Evolutionary conservation across 2,329 filamentous ascomycete species (phyloP), one percentile per base, ranked within the genome.

Genomic region (Colletotrichum eleusines): DNA sequence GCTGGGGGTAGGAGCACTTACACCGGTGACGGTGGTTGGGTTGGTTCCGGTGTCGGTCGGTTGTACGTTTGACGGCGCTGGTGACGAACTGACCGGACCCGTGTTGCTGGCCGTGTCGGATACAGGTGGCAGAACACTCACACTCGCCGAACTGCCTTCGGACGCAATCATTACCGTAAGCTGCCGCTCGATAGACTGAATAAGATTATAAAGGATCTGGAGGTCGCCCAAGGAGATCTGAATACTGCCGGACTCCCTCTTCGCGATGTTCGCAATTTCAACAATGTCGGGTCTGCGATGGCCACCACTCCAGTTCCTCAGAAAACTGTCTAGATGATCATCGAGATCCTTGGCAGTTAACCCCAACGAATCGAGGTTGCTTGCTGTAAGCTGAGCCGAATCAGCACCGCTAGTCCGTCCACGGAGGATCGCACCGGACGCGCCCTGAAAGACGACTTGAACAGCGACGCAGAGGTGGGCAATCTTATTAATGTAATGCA

Each of bases 381-480:
- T 44, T 57, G 66, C 38, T 33, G 61, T 12, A 40, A 68, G 51
- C 26, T 71, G 65, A 16, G 9, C 26, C 16, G 58, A n/a, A 23
- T 71, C 69, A 20, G 50, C 26, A 40, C 57, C 60, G 53, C 58
- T 55, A 28, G 59, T 48, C 7, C 66, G 66, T 60, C 69, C 61
- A n/a, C 70, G 72, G 14, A 73, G 67, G 54, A 73, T 69, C 18
- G 72, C 72, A 33, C 66, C 67, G 28, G 64, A 66, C 53, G 67
- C 69, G 71, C 60, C 67, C 48, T 66, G 67, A 8, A 73, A 67
- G 64, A 54, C 67, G 53, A 66, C 61, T 33, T 69, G 65, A 31
- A 74, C 48, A 6, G 62, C 38, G 66, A 71, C 59, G 42, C 46
- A 59, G 35, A 46, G 46, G 40, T 62, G 59, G 35, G 65, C 12